A percentile compares a stretch with the other conserved stretches of the same genome.
Conservation (phyloP, 140 eudicot species). For the Cichorium intybus region DNA sequence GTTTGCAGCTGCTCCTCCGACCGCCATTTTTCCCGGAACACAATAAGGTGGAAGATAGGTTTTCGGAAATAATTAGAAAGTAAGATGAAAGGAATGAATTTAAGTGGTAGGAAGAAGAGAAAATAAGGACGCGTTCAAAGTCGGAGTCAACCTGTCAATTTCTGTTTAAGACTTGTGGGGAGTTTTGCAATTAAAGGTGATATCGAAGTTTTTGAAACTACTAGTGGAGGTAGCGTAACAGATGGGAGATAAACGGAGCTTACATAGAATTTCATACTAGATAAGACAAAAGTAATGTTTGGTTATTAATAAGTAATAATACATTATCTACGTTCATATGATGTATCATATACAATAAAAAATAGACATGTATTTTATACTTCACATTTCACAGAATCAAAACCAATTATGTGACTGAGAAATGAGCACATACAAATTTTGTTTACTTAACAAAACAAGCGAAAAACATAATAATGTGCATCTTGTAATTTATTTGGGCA, state of each 20-base stretch:
- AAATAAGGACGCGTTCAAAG: conserved; percentile 7
- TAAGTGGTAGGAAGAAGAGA: background rate
- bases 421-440: background rate
- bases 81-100: background rate
- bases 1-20: conserved; percentile 22
- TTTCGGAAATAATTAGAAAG: background rate
- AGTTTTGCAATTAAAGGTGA: conserved; percentile 20
- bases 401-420: background rate
- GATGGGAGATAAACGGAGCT: background rate
- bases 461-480: background rate
- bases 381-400: background rate
- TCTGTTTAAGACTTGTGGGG: conserved; percentile 16
- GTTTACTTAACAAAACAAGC: background rate
- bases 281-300: background rate
- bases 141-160: conserved; percentile 28
- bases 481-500: background rate
- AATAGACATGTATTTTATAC: background rate
- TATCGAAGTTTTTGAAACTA: background rate
- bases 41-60: conserved; percentile 6
- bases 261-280: background rate
- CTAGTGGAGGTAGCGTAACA: conserved; percentile 13
- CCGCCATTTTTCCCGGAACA: conserved; percentile 20
- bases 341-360: background rate
- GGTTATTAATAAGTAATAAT: background rate
- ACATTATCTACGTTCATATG: background rate